These are phyloP conservation scores for Juglanconis juglandina DNA, from an alignment of 2,329 filamentous ascomycete genomes.

Conservation along the genomic window DNA sequence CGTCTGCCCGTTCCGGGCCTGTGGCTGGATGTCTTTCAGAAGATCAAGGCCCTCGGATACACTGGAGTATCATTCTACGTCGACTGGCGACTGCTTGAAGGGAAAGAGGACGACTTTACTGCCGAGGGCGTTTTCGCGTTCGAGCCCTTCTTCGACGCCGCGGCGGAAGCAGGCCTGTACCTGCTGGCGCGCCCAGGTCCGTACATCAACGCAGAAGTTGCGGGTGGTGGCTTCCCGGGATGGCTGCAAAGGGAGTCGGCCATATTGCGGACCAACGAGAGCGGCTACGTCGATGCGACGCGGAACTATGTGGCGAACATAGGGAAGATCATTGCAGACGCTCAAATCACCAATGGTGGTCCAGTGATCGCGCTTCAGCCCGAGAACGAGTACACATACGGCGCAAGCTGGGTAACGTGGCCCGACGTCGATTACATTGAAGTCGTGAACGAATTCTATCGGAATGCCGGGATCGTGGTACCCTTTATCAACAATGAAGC, in stretches of 20 bases:
- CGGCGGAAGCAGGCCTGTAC: conserved; percentile 70
- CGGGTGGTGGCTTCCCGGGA: conserved; percentile 75
- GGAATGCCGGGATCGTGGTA: conserved; percentile 66
- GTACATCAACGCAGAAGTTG: conserved; percentile 76
- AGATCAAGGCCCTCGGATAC: conserved; percentile 77
- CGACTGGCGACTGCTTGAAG: conserved; percentile 75
- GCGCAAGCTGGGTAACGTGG: conserved; percentile 47
- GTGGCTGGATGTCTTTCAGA: conserved; percentile 72
- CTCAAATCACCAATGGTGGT: conserved; percentile 79
- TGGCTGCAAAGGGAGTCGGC: conserved; percentile 71
- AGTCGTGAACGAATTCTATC: conserved; percentile 66
- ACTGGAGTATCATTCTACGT: conserved; percentile 77
- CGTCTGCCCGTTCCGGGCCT: conserved; percentile 39
- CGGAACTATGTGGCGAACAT: conserved; percentile 59
- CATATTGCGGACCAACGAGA: conserved; percentile 58
- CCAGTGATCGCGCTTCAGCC: conserved; percentile 76
- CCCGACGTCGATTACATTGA: conserved; percentile 68
- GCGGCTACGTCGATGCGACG: conserved; percentile 63
- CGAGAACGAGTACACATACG: conserved; percentile 73
- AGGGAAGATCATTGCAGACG: conserved; percentile 64
- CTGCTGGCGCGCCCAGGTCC: conserved; percentile 69
- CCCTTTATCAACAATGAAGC: conserved; percentile 76
- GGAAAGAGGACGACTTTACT: conserved; percentile 64
- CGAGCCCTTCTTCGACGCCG: conserved; percentile 74
- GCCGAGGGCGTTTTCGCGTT: conserved; percentile 70